A percentile compares a stretch with the other conserved stretches of the same genome.
phyloP scores from a whole-genome alignment of 176 grass and related monocot genomes.

The Triticum urartu region DNA sequence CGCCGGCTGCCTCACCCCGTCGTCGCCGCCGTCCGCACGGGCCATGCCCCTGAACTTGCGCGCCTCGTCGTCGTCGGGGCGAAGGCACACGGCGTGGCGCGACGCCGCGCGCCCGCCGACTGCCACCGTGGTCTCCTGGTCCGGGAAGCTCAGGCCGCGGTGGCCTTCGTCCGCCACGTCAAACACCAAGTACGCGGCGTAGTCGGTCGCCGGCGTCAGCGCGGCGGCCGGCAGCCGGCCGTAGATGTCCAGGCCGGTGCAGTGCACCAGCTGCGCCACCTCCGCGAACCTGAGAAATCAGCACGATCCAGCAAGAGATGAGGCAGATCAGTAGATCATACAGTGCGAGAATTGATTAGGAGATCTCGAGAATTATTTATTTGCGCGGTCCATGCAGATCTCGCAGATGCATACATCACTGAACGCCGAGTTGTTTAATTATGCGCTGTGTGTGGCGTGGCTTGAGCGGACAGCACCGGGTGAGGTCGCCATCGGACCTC shows the following conservation, averaged over 20 bases:
- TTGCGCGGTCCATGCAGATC: background rate
- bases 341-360: background rate
- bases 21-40: background rate
- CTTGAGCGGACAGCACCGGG: too few species aligned
- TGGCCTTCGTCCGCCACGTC: background rate
- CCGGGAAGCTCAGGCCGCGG: slow-evolving; percentile 34
- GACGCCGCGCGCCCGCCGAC: background rate
- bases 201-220: slow-evolving; percentile 27
- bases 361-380: too few species aligned
- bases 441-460: background rate
- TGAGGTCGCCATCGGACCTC: background rate
- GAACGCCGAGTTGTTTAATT: background rate
- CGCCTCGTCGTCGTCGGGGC: background rate
- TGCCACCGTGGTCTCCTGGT: slow-evolving; percentile 40
- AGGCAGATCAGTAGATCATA: background rate
- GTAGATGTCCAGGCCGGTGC: slow-evolving; percentile 39
- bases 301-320: background rate
- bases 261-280: slow-evolving; percentile 38
- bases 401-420: background rate
- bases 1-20: background rate
- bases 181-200: slow-evolving; percentile 45
- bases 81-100: slow-evolving; percentile 32
- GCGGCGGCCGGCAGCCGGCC: background rate
- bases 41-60: slow-evolving; percentile 7
- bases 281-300: slow-evolving; percentile 29